Conservation (phyloP, 75 land plant genomes). For the Pinus tabuliformis region DNA sequence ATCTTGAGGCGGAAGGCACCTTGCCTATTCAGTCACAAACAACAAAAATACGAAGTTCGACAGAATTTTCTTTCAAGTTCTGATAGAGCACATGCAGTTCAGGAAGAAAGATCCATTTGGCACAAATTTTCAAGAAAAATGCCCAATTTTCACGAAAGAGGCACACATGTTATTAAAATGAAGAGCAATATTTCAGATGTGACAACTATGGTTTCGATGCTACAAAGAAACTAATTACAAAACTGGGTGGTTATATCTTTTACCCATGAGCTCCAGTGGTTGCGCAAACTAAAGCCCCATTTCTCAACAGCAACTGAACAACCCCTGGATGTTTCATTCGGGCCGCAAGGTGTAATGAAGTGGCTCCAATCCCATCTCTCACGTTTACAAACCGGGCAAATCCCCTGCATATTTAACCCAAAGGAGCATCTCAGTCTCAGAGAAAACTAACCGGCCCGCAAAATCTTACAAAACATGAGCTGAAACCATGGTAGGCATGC, state of each 20-base stretch:
- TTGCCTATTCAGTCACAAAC: not conserved
- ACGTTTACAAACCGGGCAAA: constrained; percentile 77
- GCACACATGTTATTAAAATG: no score
- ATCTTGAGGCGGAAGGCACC: not conserved
- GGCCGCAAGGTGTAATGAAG: constrained; percentile 80
- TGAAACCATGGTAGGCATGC: not conserved
- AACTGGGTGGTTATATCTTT: not conserved
- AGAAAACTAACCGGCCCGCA: not conserved
- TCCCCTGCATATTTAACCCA: constrained; percentile 56
- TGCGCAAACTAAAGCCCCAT: constrained; percentile 89
- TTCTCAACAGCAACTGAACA: constrained; percentile 63
- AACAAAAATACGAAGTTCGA: not conserved
- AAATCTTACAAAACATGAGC: not conserved
- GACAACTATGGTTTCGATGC: no score
- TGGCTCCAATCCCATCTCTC: constrained; percentile 81
- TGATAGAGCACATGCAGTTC: not conserved
- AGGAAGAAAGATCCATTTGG: not conserved
- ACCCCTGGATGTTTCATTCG: constrained; percentile 50
- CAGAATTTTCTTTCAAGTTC: not conserved
- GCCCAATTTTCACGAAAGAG: no score
- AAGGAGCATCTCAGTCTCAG: not conserved
- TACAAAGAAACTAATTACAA: no score
- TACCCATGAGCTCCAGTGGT: constrained; percentile 68
- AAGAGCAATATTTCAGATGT: no score
- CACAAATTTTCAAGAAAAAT: not conserved